Percentiles rank a stretch among this genome's conserved stretches.
These are phyloP conservation scores for Aspergillus bombycis DNA, from an alignment of 2,329 filamentous ascomycete species.

Conservation along the genomic window DNA sequence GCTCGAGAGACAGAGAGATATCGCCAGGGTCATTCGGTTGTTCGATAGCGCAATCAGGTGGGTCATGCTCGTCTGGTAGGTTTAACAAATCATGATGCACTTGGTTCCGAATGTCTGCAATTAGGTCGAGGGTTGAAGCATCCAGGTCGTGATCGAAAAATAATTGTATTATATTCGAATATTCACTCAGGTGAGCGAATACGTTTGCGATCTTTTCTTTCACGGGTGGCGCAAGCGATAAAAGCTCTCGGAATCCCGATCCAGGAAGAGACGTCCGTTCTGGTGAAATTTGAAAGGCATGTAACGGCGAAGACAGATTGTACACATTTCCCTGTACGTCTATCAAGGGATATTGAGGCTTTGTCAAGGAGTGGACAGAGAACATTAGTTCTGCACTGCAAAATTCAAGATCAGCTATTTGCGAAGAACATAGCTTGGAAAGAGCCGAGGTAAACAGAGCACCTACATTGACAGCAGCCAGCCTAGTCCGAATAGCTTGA, in stretches of 20 bases:
- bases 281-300: not conserved
- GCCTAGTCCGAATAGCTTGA: conserved; percentile 7
- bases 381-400: conserved; percentile 9
- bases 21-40: not conserved
- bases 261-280: not conserved
- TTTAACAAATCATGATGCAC: conserved; percentile 8
- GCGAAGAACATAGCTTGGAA: not conserved
- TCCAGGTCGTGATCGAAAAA: not conserved
- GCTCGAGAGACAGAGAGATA: not conserved
- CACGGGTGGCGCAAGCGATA: conserved; percentile 5
- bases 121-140: not conserved
- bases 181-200: conserved; percentile 12
- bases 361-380: conserved; percentile 5
- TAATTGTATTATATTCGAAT: conserved; percentile 5
- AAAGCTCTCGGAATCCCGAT: conserved; percentile 7
- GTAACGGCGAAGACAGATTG: not conserved
- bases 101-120: conserved; percentile 7
- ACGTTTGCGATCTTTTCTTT: not conserved
- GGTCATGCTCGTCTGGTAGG: conserved; percentile 6
- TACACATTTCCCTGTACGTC: not conserved
- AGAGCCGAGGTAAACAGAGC: too few species aligned
- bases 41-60: not conserved
- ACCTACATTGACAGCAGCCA: conserved; percentile 5
- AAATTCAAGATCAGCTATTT: not conserved
- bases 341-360: conserved; percentile 10